A percentile compares a stretch with the other conserved stretches of the same genome.
Conservation (phyloP, 2,329 filamentous ascomycete species). For the Colletotrichum sp. region DNA sequence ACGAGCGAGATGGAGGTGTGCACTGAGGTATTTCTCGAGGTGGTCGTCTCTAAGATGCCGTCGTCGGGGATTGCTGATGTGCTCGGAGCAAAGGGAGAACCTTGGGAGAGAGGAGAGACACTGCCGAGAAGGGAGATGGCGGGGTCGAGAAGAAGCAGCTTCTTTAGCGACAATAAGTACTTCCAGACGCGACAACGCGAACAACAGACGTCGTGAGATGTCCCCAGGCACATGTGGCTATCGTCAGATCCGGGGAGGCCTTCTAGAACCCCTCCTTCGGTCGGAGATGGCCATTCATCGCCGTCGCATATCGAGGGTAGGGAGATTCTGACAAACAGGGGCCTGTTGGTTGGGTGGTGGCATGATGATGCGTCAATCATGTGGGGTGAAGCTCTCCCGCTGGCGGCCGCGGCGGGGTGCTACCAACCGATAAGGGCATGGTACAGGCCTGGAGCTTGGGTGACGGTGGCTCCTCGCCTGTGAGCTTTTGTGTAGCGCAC, state of each 20-base stretch:
- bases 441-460: neutral
- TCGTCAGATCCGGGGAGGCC: conserved; percentile 8
- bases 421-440: neutral
- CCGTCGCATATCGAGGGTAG: conserved; percentile 2
- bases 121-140: neutral
- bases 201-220: neutral
- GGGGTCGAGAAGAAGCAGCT: conserved; percentile 5
- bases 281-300: conserved; percentile 13
- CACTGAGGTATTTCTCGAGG: neutral
- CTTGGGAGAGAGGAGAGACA: neutral
- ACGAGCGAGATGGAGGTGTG: neutral
- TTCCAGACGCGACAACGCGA: neutral
- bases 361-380: conserved; percentile 18
- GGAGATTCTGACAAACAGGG: conserved; percentile 22
- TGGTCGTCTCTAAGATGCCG: neutral
- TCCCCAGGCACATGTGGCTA: neutral
- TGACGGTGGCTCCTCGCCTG: neutral
- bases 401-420: neutral
- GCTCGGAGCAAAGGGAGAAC: neutral
- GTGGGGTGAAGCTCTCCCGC: conserved; percentile 20
- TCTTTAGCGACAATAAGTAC: conserved; percentile 5
- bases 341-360: conserved; percentile 22
- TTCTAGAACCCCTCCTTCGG: conserved; percentile 3
- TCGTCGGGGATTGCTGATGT: neutral
- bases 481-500: neutral